phyloP scores from a whole-genome alignment of 1,284 basidiomycete genomes.

The Porodaedalea pini region DNA sequence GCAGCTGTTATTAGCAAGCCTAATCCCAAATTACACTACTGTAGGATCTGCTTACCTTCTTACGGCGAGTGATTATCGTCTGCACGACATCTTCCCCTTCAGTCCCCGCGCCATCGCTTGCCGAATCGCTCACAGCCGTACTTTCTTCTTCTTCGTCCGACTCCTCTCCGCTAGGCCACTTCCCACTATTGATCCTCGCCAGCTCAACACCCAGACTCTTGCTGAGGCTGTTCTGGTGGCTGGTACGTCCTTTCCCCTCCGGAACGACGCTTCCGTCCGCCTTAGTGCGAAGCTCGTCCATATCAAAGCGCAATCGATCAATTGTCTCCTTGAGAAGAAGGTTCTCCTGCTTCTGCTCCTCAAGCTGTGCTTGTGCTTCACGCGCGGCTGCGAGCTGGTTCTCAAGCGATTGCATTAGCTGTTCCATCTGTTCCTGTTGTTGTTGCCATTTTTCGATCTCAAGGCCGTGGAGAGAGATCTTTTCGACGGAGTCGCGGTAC shows the following conservation, averaged over 20 bases:
- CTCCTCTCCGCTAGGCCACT: constrained; percentile 37
- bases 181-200: constrained; percentile 50
- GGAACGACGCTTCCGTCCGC: constrained; percentile 35
- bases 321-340: constrained; percentile 89
- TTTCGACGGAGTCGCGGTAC: constrained; percentile 61
- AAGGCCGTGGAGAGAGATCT: constrained; percentile 52
- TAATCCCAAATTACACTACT: constrained; percentile 2
- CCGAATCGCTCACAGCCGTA: constrained; percentile 40
- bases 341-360: constrained; percentile 91
- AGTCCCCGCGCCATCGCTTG: constrained; percentile 45
- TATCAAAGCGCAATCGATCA: constrained; percentile 84
- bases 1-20: constrained; percentile 17
- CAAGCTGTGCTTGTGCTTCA: constrained; percentile 66
- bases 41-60: constrained; percentile 47
- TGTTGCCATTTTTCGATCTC: constrained; percentile 58
- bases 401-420: constrained; percentile 61
- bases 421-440: constrained; percentile 69
- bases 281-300: constrained; percentile 79
- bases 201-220: constrained; percentile 83
- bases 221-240: constrained; percentile 60
- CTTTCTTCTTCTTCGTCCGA: constrained; percentile 34
- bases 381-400: constrained; percentile 64
- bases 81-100: constrained; percentile 75
- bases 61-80: constrained; percentile 77
- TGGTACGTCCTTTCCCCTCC: constrained; percentile 34